Conservation (phyloP, 371 early-diverging fungal genomes). For the Spraguea lophii region DNA sequence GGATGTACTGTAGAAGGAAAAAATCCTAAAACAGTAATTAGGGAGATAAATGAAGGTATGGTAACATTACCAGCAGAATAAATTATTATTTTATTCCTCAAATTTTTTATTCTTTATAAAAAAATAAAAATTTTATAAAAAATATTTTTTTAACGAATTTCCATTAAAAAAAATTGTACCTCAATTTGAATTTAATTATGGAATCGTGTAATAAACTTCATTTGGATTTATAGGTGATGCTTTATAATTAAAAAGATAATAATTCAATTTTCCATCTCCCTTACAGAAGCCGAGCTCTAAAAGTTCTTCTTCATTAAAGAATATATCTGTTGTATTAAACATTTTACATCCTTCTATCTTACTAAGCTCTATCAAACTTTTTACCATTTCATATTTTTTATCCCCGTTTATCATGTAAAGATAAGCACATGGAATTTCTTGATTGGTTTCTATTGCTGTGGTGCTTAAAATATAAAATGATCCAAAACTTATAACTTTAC, state of each 20-base stretch:
- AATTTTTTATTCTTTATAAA: no score
- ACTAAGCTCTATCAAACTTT: not conserved
- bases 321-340: not conserved
- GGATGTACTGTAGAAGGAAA: conserved; percentile 86
- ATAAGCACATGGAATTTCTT: not conserved
- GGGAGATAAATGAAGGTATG: conserved; percentile 55
- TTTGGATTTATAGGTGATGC: not conserved
- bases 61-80: conserved; percentile 58
- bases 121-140: no score
- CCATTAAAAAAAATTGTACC: no score
- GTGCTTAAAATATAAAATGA: conserved; percentile 36
- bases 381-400: not conserved
- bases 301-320: not conserved
- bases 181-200: no score
- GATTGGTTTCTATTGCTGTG: conserved; percentile 2
- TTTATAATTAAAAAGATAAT: not conserved
- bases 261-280: not conserved
- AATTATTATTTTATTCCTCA: no score
- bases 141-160: no score
- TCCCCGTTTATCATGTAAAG: not conserved
- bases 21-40: conserved; percentile 58
- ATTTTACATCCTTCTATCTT: not conserved
- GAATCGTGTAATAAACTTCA: no score
- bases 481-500: conserved; percentile 25
- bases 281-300: not conserved